Percentiles rank a stretch among this genome's conserved stretches.
Evolutionary conservation across 208 protist species (phyloP).

Genomic region (Trypanosoma grayi): DNA sequence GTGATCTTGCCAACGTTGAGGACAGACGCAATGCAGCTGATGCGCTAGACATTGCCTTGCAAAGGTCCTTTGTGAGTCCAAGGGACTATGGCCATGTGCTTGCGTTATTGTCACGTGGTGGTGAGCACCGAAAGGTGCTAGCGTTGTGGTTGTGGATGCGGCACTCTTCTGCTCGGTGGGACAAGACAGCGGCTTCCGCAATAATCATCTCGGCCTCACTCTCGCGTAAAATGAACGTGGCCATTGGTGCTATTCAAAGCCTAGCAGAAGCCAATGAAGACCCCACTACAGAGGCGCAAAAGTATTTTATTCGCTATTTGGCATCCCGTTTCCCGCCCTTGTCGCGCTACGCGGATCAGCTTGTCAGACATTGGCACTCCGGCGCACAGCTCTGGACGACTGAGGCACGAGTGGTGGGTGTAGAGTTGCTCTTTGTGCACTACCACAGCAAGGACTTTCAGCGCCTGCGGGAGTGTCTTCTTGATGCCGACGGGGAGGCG

Average conservation of each 20-base stretch:
- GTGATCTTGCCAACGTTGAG: conserved; percentile 7
- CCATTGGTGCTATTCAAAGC: conserved; percentile 58
- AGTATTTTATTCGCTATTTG: conserved; percentile 46
- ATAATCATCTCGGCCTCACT: conserved; percentile 49
- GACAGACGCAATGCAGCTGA: conserved; percentile 41
- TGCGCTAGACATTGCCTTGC: conserved; percentile 42
- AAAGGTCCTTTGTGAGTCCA: conserved; percentile 46
- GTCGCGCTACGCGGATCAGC: conserved; percentile 67
- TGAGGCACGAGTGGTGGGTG: conserved; percentile 32
- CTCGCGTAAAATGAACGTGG: conserved; percentile 38
- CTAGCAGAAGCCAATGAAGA: conserved; percentile 51
- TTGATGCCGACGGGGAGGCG: not conserved
- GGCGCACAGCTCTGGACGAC: conserved; percentile 10
- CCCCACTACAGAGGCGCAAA: conserved; percentile 55
- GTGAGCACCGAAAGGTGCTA: conserved; percentile 30
- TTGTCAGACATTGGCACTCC: conserved; percentile 70
- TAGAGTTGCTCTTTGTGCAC: conserved; percentile 44
- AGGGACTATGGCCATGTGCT: conserved; percentile 54
- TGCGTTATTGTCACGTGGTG: conserved; percentile 31
- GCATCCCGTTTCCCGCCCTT: conserved; percentile 35
- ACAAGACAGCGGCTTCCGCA: conserved; percentile 48
- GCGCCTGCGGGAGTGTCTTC: conserved; percentile 12
- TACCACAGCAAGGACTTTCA: conserved; percentile 27
- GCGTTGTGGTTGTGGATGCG: conserved; percentile 77
- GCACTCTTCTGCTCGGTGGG: conserved; percentile 79